phyloP scores from a whole-genome alignment of 305 asterid genomes.

The Fraxinus latifolia region DNA sequence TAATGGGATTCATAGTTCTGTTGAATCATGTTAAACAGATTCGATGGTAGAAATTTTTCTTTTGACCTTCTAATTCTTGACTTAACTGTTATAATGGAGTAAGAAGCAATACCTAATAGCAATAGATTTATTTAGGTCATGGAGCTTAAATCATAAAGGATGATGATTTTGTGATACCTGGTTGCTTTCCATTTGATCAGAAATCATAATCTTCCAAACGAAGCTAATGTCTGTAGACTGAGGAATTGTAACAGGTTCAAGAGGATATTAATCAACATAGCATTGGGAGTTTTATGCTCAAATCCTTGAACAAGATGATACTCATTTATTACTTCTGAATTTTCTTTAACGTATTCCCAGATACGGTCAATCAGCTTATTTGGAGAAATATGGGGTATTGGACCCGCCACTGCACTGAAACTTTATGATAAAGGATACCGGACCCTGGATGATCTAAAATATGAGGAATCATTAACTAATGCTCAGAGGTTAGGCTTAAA shows the following conservation, averaged over 20 bases:
- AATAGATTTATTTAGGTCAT: background rate
- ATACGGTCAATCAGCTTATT: slow-evolving; percentile 77
- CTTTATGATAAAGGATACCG: slow-evolving; percentile 90
- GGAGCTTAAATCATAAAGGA: background rate
- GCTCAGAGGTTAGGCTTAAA: slow-evolving; percentile 78
- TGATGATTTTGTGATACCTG: background rate
- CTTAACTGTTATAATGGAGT: slow-evolving; percentile 4
- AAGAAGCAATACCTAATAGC: background rate
- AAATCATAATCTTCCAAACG: background rate
- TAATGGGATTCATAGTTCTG: slow-evolving; percentile 11
- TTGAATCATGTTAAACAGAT: slow-evolving; percentile 18
- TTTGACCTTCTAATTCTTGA: background rate
- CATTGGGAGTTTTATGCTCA: slow-evolving; percentile 1
- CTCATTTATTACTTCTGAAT: slow-evolving; percentile 7
- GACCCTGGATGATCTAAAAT: slow-evolving; percentile 65
- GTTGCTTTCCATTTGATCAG: slow-evolving; percentile 10
- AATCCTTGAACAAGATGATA: background rate
- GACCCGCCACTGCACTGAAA: slow-evolving; percentile 84
- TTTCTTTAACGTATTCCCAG: slow-evolving; percentile 38
- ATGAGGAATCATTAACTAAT: slow-evolving; percentile 71
- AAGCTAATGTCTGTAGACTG: slow-evolving; percentile 9
- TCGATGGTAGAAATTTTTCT: slow-evolving; percentile 7
- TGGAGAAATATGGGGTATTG: slow-evolving; percentile 98
- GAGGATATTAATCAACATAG: slow-evolving; percentile 2
- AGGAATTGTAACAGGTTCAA: slow-evolving; percentile 4